Evolutionary conservation across 441 rosid genomes (phyloP).

Genomic region (Populus tomentosa): DNA sequence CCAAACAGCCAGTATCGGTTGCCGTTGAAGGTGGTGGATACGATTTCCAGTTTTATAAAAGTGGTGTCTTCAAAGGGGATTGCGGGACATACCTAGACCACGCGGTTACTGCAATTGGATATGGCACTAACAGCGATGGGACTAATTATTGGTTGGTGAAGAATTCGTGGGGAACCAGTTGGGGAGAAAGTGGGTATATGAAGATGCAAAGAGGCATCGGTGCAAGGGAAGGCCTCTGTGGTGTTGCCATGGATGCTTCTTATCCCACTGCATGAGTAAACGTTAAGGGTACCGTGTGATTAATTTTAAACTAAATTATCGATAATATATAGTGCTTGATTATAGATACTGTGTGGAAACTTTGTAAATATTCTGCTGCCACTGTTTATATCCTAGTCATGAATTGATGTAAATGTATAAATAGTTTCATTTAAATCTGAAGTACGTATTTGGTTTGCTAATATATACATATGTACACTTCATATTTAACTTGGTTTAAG

Average conservation of each 20-base stretch:
- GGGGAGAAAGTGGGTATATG: constrained; percentile 72
- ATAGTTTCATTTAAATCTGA: background rate
- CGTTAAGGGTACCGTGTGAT: no score
- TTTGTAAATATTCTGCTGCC: background rate
- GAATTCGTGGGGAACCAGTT: constrained; percentile 67
- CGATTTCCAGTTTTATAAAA: constrained; percentile 59
- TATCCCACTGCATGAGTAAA: constrained; percentile 42
- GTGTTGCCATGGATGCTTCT: constrained; percentile 64
- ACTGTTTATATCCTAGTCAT: background rate
- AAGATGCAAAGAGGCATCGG: constrained; percentile 48
- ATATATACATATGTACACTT: no score
- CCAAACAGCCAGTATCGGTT: constrained; percentile 74
- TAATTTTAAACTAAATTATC: background rate
- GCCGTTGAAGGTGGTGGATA: constrained; percentile 59
- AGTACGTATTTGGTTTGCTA: no score
- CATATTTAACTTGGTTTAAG: no score
- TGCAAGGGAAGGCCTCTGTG: constrained; percentile 54
- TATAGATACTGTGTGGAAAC: background rate
- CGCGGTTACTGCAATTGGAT: constrained; percentile 69
- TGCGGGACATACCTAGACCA: constrained; percentile 65
- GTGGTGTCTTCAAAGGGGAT: constrained; percentile 55
- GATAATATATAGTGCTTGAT: background rate
- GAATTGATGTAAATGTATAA: background rate
- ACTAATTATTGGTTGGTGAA: constrained; percentile 57
- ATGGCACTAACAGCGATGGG: constrained; percentile 50